Evolutionary conservation across 306 rosid genomes (phyloP).

Genomic region (Amphicarpaea edgeworthii): DNA sequence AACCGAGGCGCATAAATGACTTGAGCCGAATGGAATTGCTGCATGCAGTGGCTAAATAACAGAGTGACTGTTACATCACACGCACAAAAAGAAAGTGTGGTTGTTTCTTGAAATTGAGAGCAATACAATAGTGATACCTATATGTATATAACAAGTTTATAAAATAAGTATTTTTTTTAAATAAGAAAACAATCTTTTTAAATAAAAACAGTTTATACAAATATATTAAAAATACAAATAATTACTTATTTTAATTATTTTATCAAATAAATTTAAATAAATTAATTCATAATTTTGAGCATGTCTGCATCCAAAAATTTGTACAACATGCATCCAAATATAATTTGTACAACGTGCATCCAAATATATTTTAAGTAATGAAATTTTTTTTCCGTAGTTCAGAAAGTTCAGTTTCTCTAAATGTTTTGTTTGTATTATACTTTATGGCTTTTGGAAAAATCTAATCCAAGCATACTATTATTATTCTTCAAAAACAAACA

Average conservation of each 20-base stretch:
- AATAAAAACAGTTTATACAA: too few species aligned
- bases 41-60: neutral
- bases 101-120: slow-evolving; percentile 1
- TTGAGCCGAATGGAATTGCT: slow-evolving; percentile 16
- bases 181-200: too few species aligned
- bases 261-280: too few species aligned
- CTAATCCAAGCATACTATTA: neutral
- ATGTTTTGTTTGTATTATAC: neutral
- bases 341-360: too few species aligned
- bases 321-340: too few species aligned
- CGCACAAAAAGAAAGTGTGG: neutral
- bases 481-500: slow-evolving; percentile 11
- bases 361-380: too few species aligned
- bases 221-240: too few species aligned
- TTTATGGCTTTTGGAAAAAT: neutral
- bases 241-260: too few species aligned
- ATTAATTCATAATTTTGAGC: slow-evolving; percentile 14
- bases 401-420: neutral
- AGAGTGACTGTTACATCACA: neutral
- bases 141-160: too few species aligned
- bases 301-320: too few species aligned
- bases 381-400: neutral
- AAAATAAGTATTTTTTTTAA: too few species aligned
- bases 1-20: slow-evolving; percentile 46
- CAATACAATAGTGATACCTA: neutral